Percentiles rank a stretch among this genome's conserved stretches.
These are phyloP conservation scores for Ceraceosorus guamensis DNA, from an alignment of 1,284 basidiomycete species.

Conservation along the genomic window DNA sequence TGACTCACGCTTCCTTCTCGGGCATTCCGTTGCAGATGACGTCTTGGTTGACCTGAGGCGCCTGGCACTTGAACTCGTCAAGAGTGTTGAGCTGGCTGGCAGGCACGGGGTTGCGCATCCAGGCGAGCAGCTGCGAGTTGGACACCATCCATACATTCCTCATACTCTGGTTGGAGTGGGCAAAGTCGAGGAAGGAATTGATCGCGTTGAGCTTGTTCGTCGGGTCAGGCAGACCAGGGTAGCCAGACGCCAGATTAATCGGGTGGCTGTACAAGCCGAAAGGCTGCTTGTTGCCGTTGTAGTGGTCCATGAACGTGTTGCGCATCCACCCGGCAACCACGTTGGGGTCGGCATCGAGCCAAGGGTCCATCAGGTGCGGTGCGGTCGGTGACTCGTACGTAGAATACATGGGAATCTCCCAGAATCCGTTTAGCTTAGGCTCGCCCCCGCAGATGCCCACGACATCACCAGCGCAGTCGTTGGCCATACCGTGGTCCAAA, in stretches of 20 bases:
- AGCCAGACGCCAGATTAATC: conserved; percentile 63
- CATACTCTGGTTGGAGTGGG: conserved; percentile 41
- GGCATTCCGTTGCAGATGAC: conserved; percentile 40
- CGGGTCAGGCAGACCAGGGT: conserved; percentile 25
- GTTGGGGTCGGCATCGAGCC: conserved; percentile 54
- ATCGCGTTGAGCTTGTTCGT: conserved; percentile 52
- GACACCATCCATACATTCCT: conserved; percentile 70
- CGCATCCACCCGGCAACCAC: conserved; percentile 65
- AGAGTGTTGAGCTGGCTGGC: conserved; percentile 41
- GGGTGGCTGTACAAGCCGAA: conserved; percentile 76
- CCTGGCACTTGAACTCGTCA: conserved; percentile 38
- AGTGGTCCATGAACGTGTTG: conserved; percentile 60
- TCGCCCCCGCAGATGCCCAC: conserved; percentile 60
- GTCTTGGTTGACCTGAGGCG: conserved; percentile 18
- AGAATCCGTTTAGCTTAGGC: conserved; percentile 63
- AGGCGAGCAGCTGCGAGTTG: conserved; percentile 65
- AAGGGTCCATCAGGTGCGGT: conserved; percentile 65
- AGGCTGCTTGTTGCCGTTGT: conserved; percentile 66
- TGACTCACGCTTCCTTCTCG: conserved; percentile 32
- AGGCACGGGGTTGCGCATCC: conserved; percentile 63
- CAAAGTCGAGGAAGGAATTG: conserved; percentile 74
- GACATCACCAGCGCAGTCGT: conserved; percentile 59
- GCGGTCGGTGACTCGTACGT: conserved; percentile 13
- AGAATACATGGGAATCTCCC: conserved; percentile 39
- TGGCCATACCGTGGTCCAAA: conserved; percentile 63